phyloP scores from a whole-genome alignment of 192 early-diverging fungal genomes.

The Coemansia sp. region DNA sequence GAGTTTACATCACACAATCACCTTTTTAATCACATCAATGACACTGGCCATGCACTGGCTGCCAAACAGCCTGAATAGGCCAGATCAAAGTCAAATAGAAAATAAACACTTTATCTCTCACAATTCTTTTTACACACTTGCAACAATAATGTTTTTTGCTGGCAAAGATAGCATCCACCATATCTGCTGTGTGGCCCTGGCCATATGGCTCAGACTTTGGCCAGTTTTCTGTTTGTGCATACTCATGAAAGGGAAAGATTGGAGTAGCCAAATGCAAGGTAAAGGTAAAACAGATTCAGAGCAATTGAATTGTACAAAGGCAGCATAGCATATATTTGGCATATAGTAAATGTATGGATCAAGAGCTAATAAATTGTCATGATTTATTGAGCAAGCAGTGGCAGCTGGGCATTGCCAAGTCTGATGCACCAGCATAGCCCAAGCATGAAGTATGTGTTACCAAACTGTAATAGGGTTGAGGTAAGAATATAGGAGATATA shows the following conservation, averaged over 20 bases:
- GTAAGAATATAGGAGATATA: neutral
- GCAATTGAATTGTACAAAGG: neutral
- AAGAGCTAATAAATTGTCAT: neutral
- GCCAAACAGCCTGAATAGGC: neutral
- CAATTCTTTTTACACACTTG: neutral
- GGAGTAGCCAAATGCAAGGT: neutral
- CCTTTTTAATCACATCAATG: constrained; percentile 84
- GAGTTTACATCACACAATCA: constrained; percentile 75
- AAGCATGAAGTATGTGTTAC: neutral
- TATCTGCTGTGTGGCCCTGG: neutral
- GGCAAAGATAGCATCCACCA: neutral
- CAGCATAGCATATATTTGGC: neutral
- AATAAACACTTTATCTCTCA: neutral
- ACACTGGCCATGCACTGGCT: constrained; percentile 78
- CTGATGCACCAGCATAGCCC: neutral
- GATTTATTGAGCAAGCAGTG: neutral
- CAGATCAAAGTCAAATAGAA: neutral
- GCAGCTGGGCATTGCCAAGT: neutral
- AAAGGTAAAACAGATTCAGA: neutral
- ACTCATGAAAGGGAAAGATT: neutral
- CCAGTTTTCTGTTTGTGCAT: neutral
- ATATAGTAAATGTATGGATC: neutral
- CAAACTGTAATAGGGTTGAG: neutral
- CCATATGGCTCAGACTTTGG: neutral
- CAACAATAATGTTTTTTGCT: neutral